These are phyloP conservation scores for Pyronema domesticum DNA, from an alignment of 495 filamentous ascomycete genomes.

Conservation along the genomic window DNA sequence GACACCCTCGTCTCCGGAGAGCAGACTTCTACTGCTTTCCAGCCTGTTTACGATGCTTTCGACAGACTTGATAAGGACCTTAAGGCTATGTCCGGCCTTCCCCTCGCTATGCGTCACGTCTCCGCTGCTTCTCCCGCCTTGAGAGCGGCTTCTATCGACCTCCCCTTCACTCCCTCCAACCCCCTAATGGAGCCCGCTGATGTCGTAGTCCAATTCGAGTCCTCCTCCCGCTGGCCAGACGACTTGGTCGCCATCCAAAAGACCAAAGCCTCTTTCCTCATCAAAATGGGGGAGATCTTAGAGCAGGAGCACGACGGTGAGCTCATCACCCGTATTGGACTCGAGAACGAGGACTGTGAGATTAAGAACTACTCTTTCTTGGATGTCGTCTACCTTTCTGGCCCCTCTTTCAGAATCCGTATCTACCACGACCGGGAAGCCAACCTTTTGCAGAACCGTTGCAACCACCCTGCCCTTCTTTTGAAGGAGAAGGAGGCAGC, in stretches of 20 bases:
- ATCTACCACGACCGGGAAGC: constrained; percentile 75
- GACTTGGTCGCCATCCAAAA: constrained; percentile 75
- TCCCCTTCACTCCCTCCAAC: constrained; percentile 26
- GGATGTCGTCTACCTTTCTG: constrained; percentile 55
- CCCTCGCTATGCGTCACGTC: constrained; percentile 62
- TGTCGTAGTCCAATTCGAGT: constrained; percentile 76
- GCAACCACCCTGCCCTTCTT: constrained; percentile 52
- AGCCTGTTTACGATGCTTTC: constrained; percentile 43
- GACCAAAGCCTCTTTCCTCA: constrained; percentile 79
- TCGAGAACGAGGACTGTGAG: constrained; percentile 53
- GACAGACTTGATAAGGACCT: constrained; percentile 53
- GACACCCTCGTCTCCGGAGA: constrained; percentile 34
- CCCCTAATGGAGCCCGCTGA: constrained; percentile 37
- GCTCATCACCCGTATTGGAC: constrained; percentile 46
- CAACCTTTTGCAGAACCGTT: constrained; percentile 52
- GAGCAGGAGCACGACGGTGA: constrained; percentile 33
- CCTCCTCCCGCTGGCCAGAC: constrained; percentile 85
- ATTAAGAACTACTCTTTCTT: constrained; percentile 67
- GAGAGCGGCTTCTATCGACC: constrained; percentile 48
- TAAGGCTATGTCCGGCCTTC: constrained; percentile 56
- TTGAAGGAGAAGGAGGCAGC: constrained; percentile 45
- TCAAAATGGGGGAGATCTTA: constrained; percentile 60
- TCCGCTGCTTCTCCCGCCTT: constrained; percentile 51
- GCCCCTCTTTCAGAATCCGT: constrained; percentile 47
- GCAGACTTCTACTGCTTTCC: constrained; percentile 35